phyloP scores from a whole-genome alignment of 441 rosid species.

The Isatis lusitanica region DNA sequence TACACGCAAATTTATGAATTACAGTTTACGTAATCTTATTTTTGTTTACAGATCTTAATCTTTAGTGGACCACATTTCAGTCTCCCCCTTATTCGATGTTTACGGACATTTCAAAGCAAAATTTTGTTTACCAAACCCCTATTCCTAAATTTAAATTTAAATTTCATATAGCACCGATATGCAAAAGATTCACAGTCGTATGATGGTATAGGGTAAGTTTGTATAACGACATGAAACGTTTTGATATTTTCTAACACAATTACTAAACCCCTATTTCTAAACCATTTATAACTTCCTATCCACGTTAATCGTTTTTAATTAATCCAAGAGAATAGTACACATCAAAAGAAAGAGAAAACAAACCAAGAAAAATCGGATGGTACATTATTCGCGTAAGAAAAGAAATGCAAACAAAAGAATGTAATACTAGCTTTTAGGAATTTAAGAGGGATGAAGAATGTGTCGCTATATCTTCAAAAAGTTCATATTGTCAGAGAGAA shows the following conservation, averaged over 20 bases:
- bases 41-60: neutral
- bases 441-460: neutral
- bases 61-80: conserved; percentile 25
- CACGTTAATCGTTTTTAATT: neutral
- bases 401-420: neutral
- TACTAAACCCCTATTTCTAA: neutral
- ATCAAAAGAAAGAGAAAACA: too few relatives aligned
- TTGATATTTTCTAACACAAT: neutral
- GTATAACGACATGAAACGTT: neutral
- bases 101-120: neutral
- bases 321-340: too few relatives aligned
- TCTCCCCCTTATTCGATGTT: conserved; percentile 6
- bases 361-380: too few relatives aligned
- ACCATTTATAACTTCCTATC: neutral
- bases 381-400: too few relatives aligned
- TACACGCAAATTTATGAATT: conserved; percentile 50
- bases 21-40: conserved; percentile 38
- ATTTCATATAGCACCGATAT: neutral
- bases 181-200: neutral
- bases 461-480: conserved; percentile 1
- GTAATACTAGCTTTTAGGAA: neutral
- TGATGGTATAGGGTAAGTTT: neutral
- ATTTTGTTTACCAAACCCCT: neutral
- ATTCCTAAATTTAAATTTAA: too few relatives aligned
- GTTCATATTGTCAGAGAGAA: conserved; percentile 19